phyloP scores from a whole-genome alignment of 2,329 filamentous ascomycete genomes.

The Talaromyces verruculosus region DNA sequence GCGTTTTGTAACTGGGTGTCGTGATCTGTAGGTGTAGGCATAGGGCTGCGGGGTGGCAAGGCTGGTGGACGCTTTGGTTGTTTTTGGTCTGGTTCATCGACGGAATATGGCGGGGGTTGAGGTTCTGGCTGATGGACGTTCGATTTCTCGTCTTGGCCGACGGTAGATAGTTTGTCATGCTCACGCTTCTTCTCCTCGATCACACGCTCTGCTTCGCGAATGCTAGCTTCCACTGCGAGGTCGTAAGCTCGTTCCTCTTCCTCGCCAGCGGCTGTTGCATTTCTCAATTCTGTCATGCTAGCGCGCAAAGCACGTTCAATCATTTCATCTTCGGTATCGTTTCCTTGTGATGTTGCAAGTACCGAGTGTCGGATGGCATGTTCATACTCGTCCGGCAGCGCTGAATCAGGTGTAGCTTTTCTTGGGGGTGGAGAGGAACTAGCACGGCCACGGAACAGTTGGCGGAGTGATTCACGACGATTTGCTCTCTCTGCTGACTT shows the following conservation, averaged over 20 bases:
- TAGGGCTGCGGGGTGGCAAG: conserved; percentile 10
- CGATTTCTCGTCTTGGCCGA: not conserved
- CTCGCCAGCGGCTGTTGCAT: conserved; percentile 33
- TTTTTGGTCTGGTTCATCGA: not conserved
- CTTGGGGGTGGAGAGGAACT: conserved; percentile 12
- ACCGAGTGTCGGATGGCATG: conserved; percentile 70
- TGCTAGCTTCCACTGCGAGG: conserved; percentile 53
- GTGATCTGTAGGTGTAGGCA: conserved; percentile 24
- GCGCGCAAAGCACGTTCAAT: conserved; percentile 74
- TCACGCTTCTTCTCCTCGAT: conserved; percentile 23
- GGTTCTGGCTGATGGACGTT: not conserved
- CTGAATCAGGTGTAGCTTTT: not conserved
- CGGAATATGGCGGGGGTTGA: not conserved
- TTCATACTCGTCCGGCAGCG: conserved; percentile 60
- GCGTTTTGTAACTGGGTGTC: conserved; percentile 34
- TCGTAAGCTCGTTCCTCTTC: conserved; percentile 50
- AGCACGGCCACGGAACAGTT: conserved; percentile 9
- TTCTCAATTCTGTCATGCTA: conserved; percentile 62
- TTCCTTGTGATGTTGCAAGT: conserved; percentile 66
- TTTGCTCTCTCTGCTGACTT: conserved; percentile 13
- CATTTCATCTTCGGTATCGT: conserved; percentile 66
- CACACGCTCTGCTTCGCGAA: conserved; percentile 44
- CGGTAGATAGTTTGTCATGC: not conserved
- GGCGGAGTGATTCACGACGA: not conserved
- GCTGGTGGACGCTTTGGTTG: conserved; percentile 2